A percentile compares a stretch with the other conserved stretches of the same genome.
Evolutionary conservation across 208 protist genomes (phyloP).

Genomic region (Leishmania martiniquensis): DNA sequence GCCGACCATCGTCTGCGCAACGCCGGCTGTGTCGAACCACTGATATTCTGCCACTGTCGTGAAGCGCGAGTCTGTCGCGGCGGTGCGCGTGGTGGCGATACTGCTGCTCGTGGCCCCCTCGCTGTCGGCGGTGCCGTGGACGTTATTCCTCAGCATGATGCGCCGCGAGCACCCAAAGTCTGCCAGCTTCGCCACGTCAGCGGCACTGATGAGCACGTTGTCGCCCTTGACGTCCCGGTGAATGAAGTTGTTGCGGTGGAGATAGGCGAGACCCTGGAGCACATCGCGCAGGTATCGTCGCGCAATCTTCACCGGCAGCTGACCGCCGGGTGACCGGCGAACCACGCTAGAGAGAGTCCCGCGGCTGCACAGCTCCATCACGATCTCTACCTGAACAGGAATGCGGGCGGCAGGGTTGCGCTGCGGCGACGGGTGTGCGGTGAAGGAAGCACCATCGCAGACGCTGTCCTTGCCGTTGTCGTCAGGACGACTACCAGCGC

Average conservation of each 20-base stretch:
- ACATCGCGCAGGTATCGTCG: conserved; percentile 80
- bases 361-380: conserved; percentile 84
- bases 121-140: conserved; percentile 14
- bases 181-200: conserved; percentile 90
- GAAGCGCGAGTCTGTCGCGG: conserved; percentile 25
- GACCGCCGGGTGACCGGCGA: conserved; percentile 48
- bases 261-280: conserved; percentile 77
- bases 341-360: conserved; percentile 59
- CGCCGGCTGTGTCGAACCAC: conserved; percentile 32
- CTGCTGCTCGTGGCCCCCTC: conserved; percentile 24
- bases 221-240: conserved; percentile 91
- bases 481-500: neutral
- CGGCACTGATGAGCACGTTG: conserved; percentile 81
- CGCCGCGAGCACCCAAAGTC: conserved; percentile 94
- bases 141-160: conserved; percentile 51
- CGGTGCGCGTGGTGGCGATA: conserved; percentile 18
- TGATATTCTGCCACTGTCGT: conserved; percentile 31
- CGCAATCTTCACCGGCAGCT: conserved; percentile 41
- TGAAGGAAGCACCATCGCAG: neutral
- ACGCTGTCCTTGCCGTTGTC: neutral
- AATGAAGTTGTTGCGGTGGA: conserved; percentile 79
- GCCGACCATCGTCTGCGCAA: conserved; percentile 82
- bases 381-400: conserved; percentile 79
- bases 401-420: conserved; percentile 10
- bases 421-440: conserved; percentile 1